Evolutionary conservation across 805 yeast genomes (phyloP), one percentile per base, ranked within the genome.

Genomic region (Zygosaccharomyces rouxii): DNA sequence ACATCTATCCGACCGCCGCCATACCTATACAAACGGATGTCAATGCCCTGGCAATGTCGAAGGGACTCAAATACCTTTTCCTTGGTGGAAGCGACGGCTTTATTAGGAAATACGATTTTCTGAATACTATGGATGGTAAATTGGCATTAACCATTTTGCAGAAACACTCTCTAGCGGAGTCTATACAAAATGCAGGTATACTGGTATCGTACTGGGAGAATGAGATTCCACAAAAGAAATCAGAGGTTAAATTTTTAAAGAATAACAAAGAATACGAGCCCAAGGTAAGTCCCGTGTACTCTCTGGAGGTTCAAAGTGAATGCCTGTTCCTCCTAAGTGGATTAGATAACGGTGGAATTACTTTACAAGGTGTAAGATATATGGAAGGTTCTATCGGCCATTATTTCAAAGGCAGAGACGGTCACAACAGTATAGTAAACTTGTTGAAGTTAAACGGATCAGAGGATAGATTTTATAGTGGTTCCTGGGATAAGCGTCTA

Each of bases 61-160:
- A 78, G 57, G 95, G 95, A 5, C 83, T 89, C 37, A 83, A 83
- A 60, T 90, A 89, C 84, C 72, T 94, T 35, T 84, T 90, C 58
- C 84, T 96, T 0, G 99, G 99, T 18, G 98, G 98, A 7, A 92
- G 86, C 55, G 99, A 94, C 66, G 99, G 99, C 4, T 87, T 82
- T 58, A 86, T 94, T 29, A 73, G 99, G 42, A 89, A 86, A 62
- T 94, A 84, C 69, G 96, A 94, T 67, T 84, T 94, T 53, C 76
- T 83, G 35, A 84, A 84, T 29, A 85, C 97, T 1, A 77, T 94
- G 21, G 90, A 86, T 59, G 97, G 97, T 14, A 86, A 85, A 56
- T 73, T 84, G 5, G 92, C 94, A 4, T 71, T 94, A 45, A 92
- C 98, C 0, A 86, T 89, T 51, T 89, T 96, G 2, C 99, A 94